Evolutionary conservation across 495 filamentous ascomycete genomes (phyloP).

Genomic region (Penicillium cinerascens): DNA sequence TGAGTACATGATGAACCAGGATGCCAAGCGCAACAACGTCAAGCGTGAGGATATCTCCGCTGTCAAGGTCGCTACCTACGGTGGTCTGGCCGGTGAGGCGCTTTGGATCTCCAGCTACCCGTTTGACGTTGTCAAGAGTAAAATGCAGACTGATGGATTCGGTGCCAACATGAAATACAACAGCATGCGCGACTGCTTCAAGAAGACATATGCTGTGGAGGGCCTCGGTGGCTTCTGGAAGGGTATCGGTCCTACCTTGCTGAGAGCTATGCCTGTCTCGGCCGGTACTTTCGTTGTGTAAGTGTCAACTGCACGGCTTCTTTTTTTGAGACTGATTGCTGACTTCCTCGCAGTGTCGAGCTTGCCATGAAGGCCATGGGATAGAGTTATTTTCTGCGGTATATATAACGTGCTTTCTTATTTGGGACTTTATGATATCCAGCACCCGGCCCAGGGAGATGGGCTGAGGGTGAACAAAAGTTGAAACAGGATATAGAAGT

Average conservation of each 20-base stretch:
- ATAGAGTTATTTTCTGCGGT: slow-evolving; percentile 22
- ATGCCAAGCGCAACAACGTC: slow-evolving; percentile 70
- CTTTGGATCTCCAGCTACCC: slow-evolving; percentile 93
- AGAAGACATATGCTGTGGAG: slow-evolving; percentile 73
- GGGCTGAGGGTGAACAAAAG: slow-evolving; percentile 21
- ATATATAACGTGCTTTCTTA: slow-evolving; percentile 14
- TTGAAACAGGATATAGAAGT: slow-evolving; percentile 14
- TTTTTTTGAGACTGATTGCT: neutral
- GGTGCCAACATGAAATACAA: slow-evolving; percentile 64
- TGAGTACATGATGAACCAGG: slow-evolving; percentile 92
- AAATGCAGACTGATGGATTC: slow-evolving; percentile 98
- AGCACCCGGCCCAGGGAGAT: slow-evolving; percentile 21
- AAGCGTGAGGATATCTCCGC: slow-evolving; percentile 71
- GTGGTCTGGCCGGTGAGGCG: slow-evolving; percentile 88
- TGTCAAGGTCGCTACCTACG: slow-evolving; percentile 86
- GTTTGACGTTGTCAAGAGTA: slow-evolving; percentile 96
- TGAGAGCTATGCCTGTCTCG: slow-evolving; percentile 96
- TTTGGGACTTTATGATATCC: slow-evolving; percentile 31
- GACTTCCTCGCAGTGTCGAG: slow-evolving; percentile 34
- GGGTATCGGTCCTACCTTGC: slow-evolving; percentile 86
- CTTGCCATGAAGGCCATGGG: slow-evolving; percentile 46
- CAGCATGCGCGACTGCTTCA: slow-evolving; percentile 87
- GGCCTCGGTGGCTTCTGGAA: slow-evolving; percentile 90
- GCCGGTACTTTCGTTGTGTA: slow-evolving; percentile 91
- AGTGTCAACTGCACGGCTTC: slow-evolving; percentile 20